Conservation (phyloP, 306 rosid genomes). For the Prunus kanzakura region DNA sequence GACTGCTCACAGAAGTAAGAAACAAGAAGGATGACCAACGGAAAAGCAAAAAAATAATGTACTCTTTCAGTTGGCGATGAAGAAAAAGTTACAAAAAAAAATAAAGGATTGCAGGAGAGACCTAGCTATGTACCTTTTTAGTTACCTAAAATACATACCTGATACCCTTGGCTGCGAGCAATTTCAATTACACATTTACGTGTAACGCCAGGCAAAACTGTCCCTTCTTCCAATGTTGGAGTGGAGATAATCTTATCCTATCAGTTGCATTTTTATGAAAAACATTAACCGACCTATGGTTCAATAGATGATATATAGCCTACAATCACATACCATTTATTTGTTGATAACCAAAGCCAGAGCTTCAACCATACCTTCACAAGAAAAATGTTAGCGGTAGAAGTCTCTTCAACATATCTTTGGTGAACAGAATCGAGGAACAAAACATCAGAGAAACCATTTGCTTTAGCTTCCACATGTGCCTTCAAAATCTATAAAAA, state of each 20-base stretch:
- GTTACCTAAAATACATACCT: constrained; percentile 3
- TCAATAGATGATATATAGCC: not conserved
- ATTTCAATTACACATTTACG: constrained; percentile 11
- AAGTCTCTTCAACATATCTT: constrained; percentile 8
- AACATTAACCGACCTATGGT: not conserved
- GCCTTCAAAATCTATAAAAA: constrained; percentile 16
- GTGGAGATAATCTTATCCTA: constrained; percentile 11
- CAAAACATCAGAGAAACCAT: constrained; percentile 15
- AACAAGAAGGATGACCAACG: not conserved
- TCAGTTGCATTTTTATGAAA: not conserved
- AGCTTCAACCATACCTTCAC: constrained; percentile 14
- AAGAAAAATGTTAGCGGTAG: constrained; percentile 19
- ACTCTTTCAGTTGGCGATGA: not conserved
- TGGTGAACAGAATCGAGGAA: constrained; percentile 21
- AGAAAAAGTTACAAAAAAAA: not conserved
- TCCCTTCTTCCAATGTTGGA: constrained; percentile 7
- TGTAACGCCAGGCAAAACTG: constrained; percentile 17
- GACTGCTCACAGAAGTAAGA: not conserved
- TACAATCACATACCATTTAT: not conserved
- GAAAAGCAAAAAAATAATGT: not conserved
- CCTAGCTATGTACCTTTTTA: not conserved
- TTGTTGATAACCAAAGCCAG: not conserved
- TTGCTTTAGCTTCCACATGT: constrained; percentile 8
- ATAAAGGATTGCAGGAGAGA: not conserved
- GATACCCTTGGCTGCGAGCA: constrained; percentile 13